phyloP scores from a whole-genome alignment of 305 asterid species.

The Solanum hybrid region DNA sequence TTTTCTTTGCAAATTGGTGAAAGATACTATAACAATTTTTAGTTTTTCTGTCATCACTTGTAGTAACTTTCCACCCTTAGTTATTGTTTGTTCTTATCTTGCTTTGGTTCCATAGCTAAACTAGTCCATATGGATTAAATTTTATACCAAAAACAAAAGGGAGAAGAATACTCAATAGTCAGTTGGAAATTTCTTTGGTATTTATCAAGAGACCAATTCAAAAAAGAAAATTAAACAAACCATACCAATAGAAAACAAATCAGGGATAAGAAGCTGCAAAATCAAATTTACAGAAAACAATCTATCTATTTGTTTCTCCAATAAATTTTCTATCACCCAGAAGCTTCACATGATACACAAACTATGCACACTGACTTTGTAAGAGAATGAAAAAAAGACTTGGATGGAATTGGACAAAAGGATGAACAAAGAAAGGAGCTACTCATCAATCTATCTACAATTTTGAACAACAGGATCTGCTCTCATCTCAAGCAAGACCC shows the following conservation, averaged over 20 bases:
- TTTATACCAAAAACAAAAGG: not conserved
- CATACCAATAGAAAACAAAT: not conserved
- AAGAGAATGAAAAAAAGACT: not conserved
- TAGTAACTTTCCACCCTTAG: not conserved
- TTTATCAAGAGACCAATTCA: not conserved
- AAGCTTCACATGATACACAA: not conserved
- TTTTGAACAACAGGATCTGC: slow-evolving; percentile 8
- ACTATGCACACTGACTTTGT: not conserved
- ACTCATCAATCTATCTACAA: slow-evolving; percentile 24
- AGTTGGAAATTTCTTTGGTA: not conserved
- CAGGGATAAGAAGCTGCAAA: not conserved
- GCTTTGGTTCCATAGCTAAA: not conserved
- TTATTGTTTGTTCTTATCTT: not conserved
- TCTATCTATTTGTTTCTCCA: slow-evolving; percentile 1
- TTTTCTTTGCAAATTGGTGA: not conserved
- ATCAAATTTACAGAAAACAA: not conserved
- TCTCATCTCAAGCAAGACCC: slow-evolving; percentile 15
- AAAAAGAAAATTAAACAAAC: not conserved
- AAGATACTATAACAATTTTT: not conserved
- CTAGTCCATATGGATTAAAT: not conserved
- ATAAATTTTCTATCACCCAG: not conserved
- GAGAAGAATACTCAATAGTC: not conserved
- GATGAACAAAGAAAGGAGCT: slow-evolving; percentile 1
- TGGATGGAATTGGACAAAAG: not conserved
- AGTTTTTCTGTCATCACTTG: not conserved